A percentile compares a stretch with the other conserved stretches of the same genome.
Conservation (phyloP, 495 filamentous ascomycete genomes). For the Cercophora newfieldiana region DNA sequence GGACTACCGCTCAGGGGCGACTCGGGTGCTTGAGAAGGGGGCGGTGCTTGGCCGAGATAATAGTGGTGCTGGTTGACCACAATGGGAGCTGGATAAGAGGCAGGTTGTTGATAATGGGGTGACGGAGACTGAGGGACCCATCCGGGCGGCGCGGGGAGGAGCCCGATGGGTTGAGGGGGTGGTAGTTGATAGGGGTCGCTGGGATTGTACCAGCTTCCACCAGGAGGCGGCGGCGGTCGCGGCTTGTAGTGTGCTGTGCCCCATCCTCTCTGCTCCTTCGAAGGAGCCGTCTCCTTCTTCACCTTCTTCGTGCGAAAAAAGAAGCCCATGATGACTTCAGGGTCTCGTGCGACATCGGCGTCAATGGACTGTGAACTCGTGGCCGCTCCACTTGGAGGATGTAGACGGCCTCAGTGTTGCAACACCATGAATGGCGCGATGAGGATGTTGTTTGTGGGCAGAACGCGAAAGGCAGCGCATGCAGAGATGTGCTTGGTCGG, state of each 20-base stretch:
- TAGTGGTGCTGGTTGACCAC: slow-evolving; percentile 53
- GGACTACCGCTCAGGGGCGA: slow-evolving; percentile 25
- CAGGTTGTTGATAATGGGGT: slow-evolving; percentile 31
- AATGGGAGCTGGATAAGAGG: slow-evolving; percentile 37
- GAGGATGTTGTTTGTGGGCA: background rate
- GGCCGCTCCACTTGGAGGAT: slow-evolving; percentile 6
- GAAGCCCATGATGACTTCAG: slow-evolving; percentile 42
- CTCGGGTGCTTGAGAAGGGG: slow-evolving; percentile 23
- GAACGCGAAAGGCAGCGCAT: background rate
- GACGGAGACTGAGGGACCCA: slow-evolving; percentile 31
- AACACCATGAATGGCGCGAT: slow-evolving; percentile 5
- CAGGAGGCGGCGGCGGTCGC: slow-evolving; percentile 21
- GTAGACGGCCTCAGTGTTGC: background rate
- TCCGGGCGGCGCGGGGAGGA: slow-evolving; percentile 36
- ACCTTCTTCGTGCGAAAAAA: slow-evolving; percentile 48
- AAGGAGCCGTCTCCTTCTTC: slow-evolving; percentile 31
- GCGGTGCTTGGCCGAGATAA: slow-evolving; percentile 39
- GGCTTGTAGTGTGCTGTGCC: slow-evolving; percentile 20
- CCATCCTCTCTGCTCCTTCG: slow-evolving; percentile 20
- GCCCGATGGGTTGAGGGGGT: slow-evolving; percentile 37
- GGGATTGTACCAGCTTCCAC: slow-evolving; percentile 25
- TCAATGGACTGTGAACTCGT: slow-evolving; percentile 5
- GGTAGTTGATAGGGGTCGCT: slow-evolving; percentile 24
- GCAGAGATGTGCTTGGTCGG: background rate
- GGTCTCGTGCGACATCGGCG: slow-evolving; percentile 10